Conservation (phyloP, 1,139 yeast genomes). For the Diutina catenulata region DNA sequence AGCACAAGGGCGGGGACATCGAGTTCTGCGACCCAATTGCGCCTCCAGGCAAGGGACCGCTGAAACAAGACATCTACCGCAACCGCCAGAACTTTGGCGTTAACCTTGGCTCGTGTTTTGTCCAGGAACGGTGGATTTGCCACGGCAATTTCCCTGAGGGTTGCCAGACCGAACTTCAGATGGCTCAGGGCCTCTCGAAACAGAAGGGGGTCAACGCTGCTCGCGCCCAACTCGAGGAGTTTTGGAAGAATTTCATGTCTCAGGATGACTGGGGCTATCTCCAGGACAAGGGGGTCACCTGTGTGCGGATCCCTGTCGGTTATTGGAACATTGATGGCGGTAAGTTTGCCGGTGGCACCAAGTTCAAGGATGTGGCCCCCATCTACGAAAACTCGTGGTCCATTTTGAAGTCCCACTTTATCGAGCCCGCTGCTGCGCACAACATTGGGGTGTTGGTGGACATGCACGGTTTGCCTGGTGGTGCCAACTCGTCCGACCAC, state of each 20-base stretch:
- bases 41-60: constrained; percentile 23
- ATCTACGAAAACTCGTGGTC: constrained; percentile 71
- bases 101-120: constrained; percentile 76
- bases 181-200: constrained; percentile 38
- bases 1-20: constrained; percentile 19
- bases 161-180: constrained; percentile 60
- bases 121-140: constrained; percentile 67
- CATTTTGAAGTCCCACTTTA: constrained; percentile 33
- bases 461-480: constrained; percentile 84
- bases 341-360: constrained; percentile 42
- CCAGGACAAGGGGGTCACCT: constrained; percentile 50
- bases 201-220: constrained; percentile 45
- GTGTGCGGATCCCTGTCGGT: constrained; percentile 80
- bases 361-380: constrained; percentile 38
- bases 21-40: constrained; percentile 7
- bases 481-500: constrained; percentile 78
- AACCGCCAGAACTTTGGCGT: constrained; percentile 71
- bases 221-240: constrained; percentile 43
- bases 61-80: constrained; percentile 45
- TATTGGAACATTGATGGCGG: constrained; percentile 80
- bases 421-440: constrained; percentile 41
- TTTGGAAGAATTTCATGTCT: constrained; percentile 55
- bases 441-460: constrained; percentile 72
- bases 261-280: constrained; percentile 80
- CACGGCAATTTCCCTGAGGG: constrained; percentile 44